Conservation (phyloP, 495 filamentous ascomycete genomes). For the Penicillium dipodomyicola region DNA sequence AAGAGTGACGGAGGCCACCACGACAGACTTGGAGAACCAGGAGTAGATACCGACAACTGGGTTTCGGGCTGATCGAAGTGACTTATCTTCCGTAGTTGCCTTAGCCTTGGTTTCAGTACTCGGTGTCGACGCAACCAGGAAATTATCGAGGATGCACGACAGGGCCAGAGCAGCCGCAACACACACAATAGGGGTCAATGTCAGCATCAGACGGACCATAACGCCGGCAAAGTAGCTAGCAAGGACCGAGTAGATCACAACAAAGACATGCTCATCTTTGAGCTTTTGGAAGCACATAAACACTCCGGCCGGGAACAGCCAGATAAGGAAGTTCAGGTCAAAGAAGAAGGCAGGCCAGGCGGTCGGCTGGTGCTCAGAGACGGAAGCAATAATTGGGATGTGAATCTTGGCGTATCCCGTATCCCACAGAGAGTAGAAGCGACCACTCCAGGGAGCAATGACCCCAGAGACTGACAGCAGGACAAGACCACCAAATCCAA, state of each 20-base stretch:
- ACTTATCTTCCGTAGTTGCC: conserved; percentile 47
- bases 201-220: conserved; percentile 99
- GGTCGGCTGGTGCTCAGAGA: conserved; percentile 98
- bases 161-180: conserved; percentile 87
- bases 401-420: conserved; percentile 99
- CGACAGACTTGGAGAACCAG: conserved; percentile 69
- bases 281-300: conserved; percentile 96
- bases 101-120: conserved; percentile 47
- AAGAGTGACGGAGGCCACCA: conserved; percentile 65
- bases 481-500: conserved; percentile 73
- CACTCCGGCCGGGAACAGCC: conserved; percentile 97
- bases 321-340: conserved; percentile 96
- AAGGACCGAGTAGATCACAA: conserved; percentile 93
- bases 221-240: conserved; percentile 98
- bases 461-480: conserved; percentile 80
- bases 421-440: conserved; percentile 99
- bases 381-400: conserved; percentile 98
- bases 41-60: conserved; percentile 84
- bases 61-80: conserved; percentile 66
- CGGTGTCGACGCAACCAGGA: conserved; percentile 60
- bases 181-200: conserved; percentile 93
- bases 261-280: conserved; percentile 95
- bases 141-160: conserved; percentile 87
- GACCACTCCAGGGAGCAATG: conserved; percentile 97
- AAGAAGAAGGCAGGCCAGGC: conserved; percentile 99